These are phyloP conservation scores for Poronia punctata DNA, from an alignment of 495 filamentous ascomycete species.

Conservation along the genomic window DNA sequence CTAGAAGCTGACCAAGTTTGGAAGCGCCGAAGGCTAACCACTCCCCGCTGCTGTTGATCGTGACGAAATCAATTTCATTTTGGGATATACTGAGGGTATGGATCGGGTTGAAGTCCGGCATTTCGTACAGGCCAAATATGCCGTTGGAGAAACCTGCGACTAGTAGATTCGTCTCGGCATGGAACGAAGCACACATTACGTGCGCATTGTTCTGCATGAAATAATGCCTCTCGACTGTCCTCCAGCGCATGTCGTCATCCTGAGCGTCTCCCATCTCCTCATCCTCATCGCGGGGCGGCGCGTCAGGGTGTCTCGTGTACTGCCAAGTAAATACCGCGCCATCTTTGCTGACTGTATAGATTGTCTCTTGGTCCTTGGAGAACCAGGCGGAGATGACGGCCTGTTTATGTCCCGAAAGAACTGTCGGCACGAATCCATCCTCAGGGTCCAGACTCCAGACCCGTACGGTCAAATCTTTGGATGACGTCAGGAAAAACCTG, in stretches of 20 bases:
- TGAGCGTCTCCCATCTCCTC: conserved; percentile 53
- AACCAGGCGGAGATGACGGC: conserved; percentile 86
- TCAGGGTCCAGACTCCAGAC: conserved; percentile 91
- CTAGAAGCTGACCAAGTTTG: conserved; percentile 84
- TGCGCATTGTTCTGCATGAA: conserved; percentile 88
- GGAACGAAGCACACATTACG: conserved; percentile 81
- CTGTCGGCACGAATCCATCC: conserved; percentile 82
- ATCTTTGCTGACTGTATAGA: conserved; percentile 53
- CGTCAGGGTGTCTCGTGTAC: conserved; percentile 50
- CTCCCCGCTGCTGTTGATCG: conserved; percentile 87
- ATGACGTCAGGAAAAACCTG: conserved; percentile 83
- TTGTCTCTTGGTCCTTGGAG: conserved; percentile 77
- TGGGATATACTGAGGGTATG: conserved; percentile 89
- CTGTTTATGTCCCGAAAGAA: conserved; percentile 81
- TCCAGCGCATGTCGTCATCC: conserved; percentile 63
- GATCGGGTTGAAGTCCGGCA: conserved; percentile 95
- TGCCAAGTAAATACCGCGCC: conserved; percentile 57
- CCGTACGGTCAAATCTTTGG: conserved; percentile 84
- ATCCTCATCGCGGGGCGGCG: conserved; percentile 44
- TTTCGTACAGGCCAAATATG: conserved; percentile 85
- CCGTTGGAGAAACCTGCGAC: conserved; percentile 94
- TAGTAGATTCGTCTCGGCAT: conserved; percentile 75
- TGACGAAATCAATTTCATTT: conserved; percentile 88
- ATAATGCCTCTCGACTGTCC: conserved; percentile 79
- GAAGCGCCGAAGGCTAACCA: conserved; percentile 98